Evolutionary conservation across 1,284 basidiomycete genomes (phyloP), one percentile per base, ranked within the genome.

Genomic region (Pascua sp.): DNA sequence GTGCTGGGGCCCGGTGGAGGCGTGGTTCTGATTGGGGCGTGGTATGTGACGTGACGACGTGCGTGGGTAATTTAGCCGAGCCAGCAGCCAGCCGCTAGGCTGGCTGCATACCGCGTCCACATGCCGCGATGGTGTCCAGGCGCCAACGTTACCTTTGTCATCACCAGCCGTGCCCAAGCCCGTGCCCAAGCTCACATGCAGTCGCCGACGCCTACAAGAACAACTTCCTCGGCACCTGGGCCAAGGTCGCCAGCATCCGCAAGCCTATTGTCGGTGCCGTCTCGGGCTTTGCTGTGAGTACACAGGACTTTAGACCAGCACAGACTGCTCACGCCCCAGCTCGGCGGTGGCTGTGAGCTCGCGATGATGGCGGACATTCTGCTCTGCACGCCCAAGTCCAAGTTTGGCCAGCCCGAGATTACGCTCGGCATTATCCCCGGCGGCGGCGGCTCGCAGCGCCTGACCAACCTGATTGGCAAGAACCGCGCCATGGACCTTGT

Each of bases 211-310:
- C 88, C 2, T 98, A 92, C 83, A 87, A 86, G 76, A 84, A 82
- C 77, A 89, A 89, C 74, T 98, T 96, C 79, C 81, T 98, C 55
- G 87, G 88, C 62, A 85, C 88, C 74, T 98, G 96, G 95, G 83
- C 85, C 15, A 80, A 85, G 60, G 80, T 98, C 65, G 83, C 85
- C 12, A 81, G 80, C 46, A 83, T 95, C 63, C 83, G 86, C 67
- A 98, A 98, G 79, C 95, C 95, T 63, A 87, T 97, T 73, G 89
- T 98, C 60, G 94, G 93, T 42, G 95, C 95, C 11, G 93, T 98
- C 56, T 91, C 87, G 72, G 96, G 95, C 16, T 98, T 89, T 70
- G 94, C 95, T 17, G 91, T 95, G 76, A 68, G 90, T 46, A 11
- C 4, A 16, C 16, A n/a, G n/a, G 43, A 18, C 4, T 44, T 44